Evolutionary conservation across 2,329 filamentous ascomycete species (phyloP), one percentile per base, ranked within the genome.

Genomic region (Myrmaecium sp.): DNA sequence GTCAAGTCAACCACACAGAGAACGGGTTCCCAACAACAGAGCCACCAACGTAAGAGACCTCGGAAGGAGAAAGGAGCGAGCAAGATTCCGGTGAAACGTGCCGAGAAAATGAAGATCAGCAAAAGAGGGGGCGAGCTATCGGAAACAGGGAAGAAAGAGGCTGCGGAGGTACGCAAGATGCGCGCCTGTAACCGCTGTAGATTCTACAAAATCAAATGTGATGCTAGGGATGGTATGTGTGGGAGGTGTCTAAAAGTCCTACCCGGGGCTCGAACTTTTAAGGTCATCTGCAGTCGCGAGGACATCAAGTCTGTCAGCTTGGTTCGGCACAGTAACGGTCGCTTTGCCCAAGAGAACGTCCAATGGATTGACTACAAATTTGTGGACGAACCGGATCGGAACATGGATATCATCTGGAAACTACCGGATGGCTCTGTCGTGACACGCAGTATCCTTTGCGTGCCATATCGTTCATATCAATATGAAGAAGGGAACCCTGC

Each of bases 151-250:
- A 35, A 43, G 19, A 40, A 42, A 22, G 46, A 49, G 30, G 47
- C 46, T n/a, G 38, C 43, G 17, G 38, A 37, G 1, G 49, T 50
- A 46, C 46, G 47, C 27, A 49, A 50, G 8, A 44, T 42, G 25
- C 35, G 38, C 4, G 39, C 39, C 21, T 51, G 47, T 26, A 36
- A 49, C 6, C 46, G 46, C 16, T 51, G 47, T 31, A 43, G 42
- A 26, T 42, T 50, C 20, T 50, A 48, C 37, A 49, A 49, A 27
- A 8, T 20, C 18, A 11, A 20, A 20, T 11, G 18, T 20, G 8
- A 8, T 20, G 8, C 11, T 20, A 8, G 8, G 8, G 11, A 20
- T 20, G 18, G 8, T 20, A 20, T 20, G 18, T 11, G 8, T 20
- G 11, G 11, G 18, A 20, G 18, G 11, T 20, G 18, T 20, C 11